Base-by-base conservation (phyloP, 352 stramenopile genomes). In the Elongisporangium senticosum region DNA sequence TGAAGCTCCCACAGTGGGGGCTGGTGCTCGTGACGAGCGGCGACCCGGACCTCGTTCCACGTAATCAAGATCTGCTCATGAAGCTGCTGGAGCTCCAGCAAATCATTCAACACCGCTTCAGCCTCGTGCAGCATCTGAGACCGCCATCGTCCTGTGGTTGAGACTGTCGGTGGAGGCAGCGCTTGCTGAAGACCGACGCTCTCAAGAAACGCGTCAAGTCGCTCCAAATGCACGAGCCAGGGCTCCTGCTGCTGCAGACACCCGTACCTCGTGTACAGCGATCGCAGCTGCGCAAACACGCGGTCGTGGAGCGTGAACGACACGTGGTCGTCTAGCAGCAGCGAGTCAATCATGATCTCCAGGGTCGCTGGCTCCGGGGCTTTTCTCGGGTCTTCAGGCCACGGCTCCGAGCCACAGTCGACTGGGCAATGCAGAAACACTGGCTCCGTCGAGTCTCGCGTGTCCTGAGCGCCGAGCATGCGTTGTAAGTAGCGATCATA, bases 311-410 rank as follows among this genome's bases (percentile, higher is more conserved):
- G 61, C 21, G 70, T 61, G 56, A 96, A 95, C 5, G 66, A 62
- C 3, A 56, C 69, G 59, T 96, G 82, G 54, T 96, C 88, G 37
- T 95, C 79, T 15, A 96, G 69, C 23, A 87, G 73, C 50, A 95
- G 58, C 2, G 64, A 66, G 43, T 83, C 71, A 8, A 93, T 62
- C 11, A 59, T 69, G 50, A 93, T 63, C 56, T 90, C 73, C 19
- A 90, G 65, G 49, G 64, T 55, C 10, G 72, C 70, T 2, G 37
- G 21, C 19, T 53, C 15, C 1, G 33, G 10, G 1, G 23, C 24
- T 2, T n/a, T 11, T 43, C 33, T 43, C 10, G 33, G 33, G 33
- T 43, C 33, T 43, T 14, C 2, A 43, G 11, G 33, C 33, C 33
- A 43, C 8, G 33, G 33, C 33, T 43, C 11, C 33, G 33, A 43